Conservation (phyloP, 1,284 basidiomycete genomes). For the Sphagnurus paluster region DNA sequence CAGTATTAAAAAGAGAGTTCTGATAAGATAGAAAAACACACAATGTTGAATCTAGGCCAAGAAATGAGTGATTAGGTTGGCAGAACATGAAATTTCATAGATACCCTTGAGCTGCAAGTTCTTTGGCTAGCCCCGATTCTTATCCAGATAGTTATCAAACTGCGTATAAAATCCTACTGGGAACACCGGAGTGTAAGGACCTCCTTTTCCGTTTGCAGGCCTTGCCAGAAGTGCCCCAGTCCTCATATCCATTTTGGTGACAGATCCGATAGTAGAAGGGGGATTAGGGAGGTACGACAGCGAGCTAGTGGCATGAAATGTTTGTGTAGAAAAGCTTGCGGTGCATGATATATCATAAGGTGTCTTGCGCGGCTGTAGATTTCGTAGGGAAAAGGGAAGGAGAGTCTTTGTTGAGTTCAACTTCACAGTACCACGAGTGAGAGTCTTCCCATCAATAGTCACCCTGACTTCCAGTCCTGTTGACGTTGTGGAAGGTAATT, state of each 20-base stretch:
- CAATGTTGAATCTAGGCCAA: constrained; percentile 33
- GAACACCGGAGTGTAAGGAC: constrained; percentile 58
- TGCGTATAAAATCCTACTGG: constrained; percentile 76
- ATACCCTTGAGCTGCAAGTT: constrained; percentile 64
- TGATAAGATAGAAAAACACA: constrained; percentile 15
- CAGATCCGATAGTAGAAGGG: constrained; percentile 42
- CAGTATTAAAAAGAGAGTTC: neutral
- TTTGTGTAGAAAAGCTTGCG: constrained; percentile 42
- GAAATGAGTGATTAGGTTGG: neutral
- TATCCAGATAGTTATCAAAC: constrained; percentile 58
- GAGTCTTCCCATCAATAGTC: constrained; percentile 34
- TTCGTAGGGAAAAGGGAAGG: constrained; percentile 50
- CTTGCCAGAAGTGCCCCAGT: constrained; percentile 68
- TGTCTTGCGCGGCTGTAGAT: constrained; percentile 42
- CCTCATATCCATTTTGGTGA: constrained; percentile 70
- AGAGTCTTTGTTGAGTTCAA: constrained; percentile 53
- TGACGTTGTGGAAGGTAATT: constrained; percentile 23
- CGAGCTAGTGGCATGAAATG: constrained; percentile 43
- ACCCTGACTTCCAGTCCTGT: constrained; percentile 30
- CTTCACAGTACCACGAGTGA: constrained; percentile 46
- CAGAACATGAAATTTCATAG: constrained; percentile 14
- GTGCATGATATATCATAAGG: constrained; percentile 56
- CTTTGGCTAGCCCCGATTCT: constrained; percentile 56
- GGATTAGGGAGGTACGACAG: constrained; percentile 64
- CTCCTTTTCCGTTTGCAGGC: constrained; percentile 45